Evolutionary conservation across 306 rosid species (phyloP).

Genomic region (Ammopiptanthus mongolicus): DNA sequence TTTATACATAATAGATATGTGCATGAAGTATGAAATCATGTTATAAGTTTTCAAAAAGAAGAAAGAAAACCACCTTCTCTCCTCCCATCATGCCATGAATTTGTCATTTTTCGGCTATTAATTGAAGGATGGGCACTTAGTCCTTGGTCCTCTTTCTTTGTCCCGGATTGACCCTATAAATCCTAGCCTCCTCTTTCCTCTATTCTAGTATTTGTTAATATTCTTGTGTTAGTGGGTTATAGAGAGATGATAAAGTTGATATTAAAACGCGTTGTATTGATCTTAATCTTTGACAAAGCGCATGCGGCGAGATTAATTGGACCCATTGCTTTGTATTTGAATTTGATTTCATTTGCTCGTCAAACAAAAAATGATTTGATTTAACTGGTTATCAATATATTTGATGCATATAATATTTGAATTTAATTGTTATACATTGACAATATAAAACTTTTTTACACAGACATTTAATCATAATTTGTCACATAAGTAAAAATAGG

Average conservation of each 20-base stretch:
- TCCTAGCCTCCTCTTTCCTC: slow-evolving; percentile 18
- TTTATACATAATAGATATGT: no score
- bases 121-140: slow-evolving; percentile 39
- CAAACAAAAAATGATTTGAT: background rate
- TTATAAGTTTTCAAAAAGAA: slow-evolving; percentile 1
- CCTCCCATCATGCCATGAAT: slow-evolving; percentile 43
- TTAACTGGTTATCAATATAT: background rate
- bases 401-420: background rate
- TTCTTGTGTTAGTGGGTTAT: slow-evolving; percentile 12
- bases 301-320: slow-evolving; percentile 38
- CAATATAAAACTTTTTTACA: no score
- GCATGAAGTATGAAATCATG: background rate
- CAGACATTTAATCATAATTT: no score
- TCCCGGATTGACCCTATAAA: slow-evolving; percentile 29
- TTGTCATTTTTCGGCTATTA: slow-evolving; percentile 51
- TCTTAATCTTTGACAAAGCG: slow-evolving; percentile 55
- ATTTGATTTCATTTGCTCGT: background rate
- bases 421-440: no score
- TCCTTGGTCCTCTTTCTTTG: slow-evolving; percentile 20
- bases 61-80: background rate
- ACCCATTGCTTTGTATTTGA: slow-evolving; percentile 34
- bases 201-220: slow-evolving; percentile 12
- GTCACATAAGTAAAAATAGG: no score
- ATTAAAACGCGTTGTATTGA: slow-evolving; percentile 47
- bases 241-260: slow-evolving; percentile 19